Conservation (phyloP, 164 flowering plant species). For the Warburgia ugandensis region DNA sequence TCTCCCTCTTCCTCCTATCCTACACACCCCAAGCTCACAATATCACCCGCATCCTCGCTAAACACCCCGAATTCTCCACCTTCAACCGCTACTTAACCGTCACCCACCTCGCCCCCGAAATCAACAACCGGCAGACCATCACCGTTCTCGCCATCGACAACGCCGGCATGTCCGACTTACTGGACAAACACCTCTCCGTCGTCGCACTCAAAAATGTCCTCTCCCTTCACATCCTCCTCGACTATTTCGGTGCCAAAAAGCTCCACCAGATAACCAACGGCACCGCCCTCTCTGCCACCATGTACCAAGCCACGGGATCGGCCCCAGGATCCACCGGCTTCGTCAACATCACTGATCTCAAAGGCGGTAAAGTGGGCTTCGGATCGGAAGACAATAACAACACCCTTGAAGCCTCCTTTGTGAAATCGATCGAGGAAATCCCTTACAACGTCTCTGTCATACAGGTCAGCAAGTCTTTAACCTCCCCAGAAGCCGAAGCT, state of each 20-base stretch:
- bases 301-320: slow-evolving; percentile 71
- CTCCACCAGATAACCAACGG: slow-evolving; percentile 74
- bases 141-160: slow-evolving; percentile 74
- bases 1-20: slow-evolving; percentile 1
- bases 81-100: slow-evolving; percentile 73
- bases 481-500: slow-evolving; percentile 74
- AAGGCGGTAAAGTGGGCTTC: slow-evolving; percentile 73
- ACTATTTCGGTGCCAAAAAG: slow-evolving; percentile 77
- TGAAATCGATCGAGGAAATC: slow-evolving; percentile 58
- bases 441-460: slow-evolving; percentile 78
- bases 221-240: slow-evolving; percentile 65
- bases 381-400: slow-evolving; percentile 42
- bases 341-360: slow-evolving; percentile 68
- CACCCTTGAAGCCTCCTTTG: slow-evolving; percentile 36
- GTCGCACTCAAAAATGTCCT: slow-evolving; percentile 57
- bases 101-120: slow-evolving; percentile 73
- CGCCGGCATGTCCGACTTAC: slow-evolving; percentile 53
- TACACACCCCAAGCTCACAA: slow-evolving; percentile 52
- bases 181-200: slow-evolving; percentile 47
- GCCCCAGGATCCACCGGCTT: slow-evolving; percentile 67
- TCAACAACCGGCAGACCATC: slow-evolving; percentile 74
- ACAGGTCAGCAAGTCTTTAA: slow-evolving; percentile 54
- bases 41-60: slow-evolving; percentile 69
- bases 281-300: slow-evolving; percentile 43
- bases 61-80: slow-evolving; percentile 63